Percentiles rank a stretch among this genome's conserved stretches.
Conservation (phyloP, 139 green algal genomes). For the Micractinium conductrix region DNA sequence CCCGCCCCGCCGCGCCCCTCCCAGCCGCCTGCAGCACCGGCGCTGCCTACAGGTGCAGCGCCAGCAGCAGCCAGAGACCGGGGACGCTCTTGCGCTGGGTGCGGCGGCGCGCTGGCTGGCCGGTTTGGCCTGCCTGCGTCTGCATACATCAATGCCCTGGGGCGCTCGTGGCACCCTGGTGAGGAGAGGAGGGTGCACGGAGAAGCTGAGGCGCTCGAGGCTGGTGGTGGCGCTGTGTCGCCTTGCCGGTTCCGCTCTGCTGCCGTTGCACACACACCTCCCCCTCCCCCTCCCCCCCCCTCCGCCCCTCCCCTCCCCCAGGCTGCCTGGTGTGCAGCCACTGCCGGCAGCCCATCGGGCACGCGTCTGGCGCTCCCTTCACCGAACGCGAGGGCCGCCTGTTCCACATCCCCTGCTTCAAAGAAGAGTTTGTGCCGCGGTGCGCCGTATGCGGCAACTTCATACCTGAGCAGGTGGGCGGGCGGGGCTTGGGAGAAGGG, state of each 20-base stretch:
- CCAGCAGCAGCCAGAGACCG: neutral
- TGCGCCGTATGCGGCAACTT: conserved; percentile 71
- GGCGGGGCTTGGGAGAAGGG: too few species aligned
- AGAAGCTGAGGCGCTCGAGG: too few species aligned
- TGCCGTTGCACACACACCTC: too few species aligned
- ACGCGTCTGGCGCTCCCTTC: conserved; percentile 13
- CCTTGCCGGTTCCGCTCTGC: too few species aligned
- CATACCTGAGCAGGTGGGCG: conserved; percentile 45
- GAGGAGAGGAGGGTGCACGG: too few species aligned
- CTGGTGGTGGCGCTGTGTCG: too few species aligned
- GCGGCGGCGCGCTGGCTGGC: conserved; percentile 29
- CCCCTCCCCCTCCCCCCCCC: too few species aligned
- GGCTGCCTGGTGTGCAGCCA: conserved; percentile 54
- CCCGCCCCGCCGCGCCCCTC: neutral
- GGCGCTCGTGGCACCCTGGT: conserved; percentile 63
- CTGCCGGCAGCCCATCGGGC: conserved; percentile 59
- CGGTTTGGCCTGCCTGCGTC: neutral
- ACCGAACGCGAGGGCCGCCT: conserved; percentile 32
- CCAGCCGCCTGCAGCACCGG: too few species aligned
- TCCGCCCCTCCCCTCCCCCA: too few species aligned
- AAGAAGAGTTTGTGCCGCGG: conserved; percentile 52
- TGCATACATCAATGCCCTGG: conserved; percentile 44
- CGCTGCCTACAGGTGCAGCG: neutral
- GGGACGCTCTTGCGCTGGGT: conserved; percentile 47
- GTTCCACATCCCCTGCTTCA: conserved; percentile 64